phyloP scores from a whole-genome alignment of 164 flowering plant genomes.

The Annona cherimola region DNA sequence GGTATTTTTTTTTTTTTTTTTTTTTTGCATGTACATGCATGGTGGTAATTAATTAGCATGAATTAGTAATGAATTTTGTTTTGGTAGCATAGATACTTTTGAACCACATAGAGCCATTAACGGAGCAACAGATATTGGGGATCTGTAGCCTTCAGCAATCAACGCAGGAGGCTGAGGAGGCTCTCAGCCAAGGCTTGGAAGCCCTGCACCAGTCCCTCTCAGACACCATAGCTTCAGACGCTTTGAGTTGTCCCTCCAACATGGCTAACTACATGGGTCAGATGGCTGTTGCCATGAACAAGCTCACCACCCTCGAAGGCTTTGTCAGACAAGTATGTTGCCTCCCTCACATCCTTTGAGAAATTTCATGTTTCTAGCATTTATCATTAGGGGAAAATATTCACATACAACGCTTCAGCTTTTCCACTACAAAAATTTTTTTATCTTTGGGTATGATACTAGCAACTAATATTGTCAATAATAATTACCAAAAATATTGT shows the following conservation, averaged over 20 bases:
- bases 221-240: constrained; percentile 70
- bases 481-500: too few species aligned
- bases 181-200: constrained; percentile 81
- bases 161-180: constrained; percentile 86
- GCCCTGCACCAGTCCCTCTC: constrained; percentile 75
- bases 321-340: constrained; percentile 77
- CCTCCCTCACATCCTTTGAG: too few species aligned
- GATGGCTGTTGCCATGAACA: constrained; percentile 92
- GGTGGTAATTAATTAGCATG: background rate
- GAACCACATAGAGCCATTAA: constrained; percentile 80
- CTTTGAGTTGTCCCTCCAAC: constrained; percentile 61
- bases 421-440: too few species aligned
- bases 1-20: too few species aligned
- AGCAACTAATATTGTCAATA: too few species aligned
- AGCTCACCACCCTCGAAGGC: constrained; percentile 86
- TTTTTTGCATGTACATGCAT: too few species aligned
- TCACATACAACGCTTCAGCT: too few species aligned
- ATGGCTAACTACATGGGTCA: constrained; percentile 91
- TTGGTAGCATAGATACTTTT: constrained; percentile 41
- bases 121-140: constrained; percentile 80
- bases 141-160: constrained; percentile 82
- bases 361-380: too few species aligned
- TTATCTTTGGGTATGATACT: too few species aligned
- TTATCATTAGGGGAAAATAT: too few species aligned
- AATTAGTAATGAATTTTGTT: background rate